These are phyloP conservation scores for Trametes sp. DNA, from an alignment of 1,284 basidiomycete species.

Conservation along the genomic window DNA sequence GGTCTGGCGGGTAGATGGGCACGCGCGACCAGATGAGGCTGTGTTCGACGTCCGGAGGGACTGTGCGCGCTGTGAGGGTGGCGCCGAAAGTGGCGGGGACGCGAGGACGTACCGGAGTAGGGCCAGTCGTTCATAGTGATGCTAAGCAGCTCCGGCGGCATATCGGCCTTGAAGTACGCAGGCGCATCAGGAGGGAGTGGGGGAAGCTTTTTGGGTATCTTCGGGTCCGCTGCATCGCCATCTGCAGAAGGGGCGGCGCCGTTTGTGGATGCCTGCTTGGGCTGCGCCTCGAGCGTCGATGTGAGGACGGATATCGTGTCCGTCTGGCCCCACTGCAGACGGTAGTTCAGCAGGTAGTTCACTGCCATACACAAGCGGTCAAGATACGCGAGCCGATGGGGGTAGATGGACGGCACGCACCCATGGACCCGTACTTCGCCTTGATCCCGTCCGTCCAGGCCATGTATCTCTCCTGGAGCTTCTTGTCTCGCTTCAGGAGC, in stretches of 20 bases:
- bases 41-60: conserved; percentile 78
- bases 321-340: conserved; percentile 76
- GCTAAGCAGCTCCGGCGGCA: conserved; percentile 64
- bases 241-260: neutral
- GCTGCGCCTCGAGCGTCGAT: conserved; percentile 34
- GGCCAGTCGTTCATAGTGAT: conserved; percentile 87
- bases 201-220: conserved; percentile 31
- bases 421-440: conserved; percentile 67
- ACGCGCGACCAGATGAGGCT: conserved; percentile 77
- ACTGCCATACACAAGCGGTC: conserved; percentile 47
- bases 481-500: conserved; percentile 74
- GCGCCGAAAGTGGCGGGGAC: neutral
- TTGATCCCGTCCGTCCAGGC: conserved; percentile 64
- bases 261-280: neutral
- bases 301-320: conserved; percentile 64
- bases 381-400: too few relatives aligned
- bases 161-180: conserved; percentile 70
- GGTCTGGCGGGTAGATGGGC: conserved; percentile 65
- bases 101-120: conserved; percentile 66
- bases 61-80: conserved; percentile 43
- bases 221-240: neutral
- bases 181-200: conserved; percentile 44
- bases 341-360: conserved; percentile 68
- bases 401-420: conserved; percentile 49
- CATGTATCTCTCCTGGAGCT: conserved; percentile 70